Conservation (phyloP, 352 stramenopile genomes). For the Globisporangium paddicum region DNA sequence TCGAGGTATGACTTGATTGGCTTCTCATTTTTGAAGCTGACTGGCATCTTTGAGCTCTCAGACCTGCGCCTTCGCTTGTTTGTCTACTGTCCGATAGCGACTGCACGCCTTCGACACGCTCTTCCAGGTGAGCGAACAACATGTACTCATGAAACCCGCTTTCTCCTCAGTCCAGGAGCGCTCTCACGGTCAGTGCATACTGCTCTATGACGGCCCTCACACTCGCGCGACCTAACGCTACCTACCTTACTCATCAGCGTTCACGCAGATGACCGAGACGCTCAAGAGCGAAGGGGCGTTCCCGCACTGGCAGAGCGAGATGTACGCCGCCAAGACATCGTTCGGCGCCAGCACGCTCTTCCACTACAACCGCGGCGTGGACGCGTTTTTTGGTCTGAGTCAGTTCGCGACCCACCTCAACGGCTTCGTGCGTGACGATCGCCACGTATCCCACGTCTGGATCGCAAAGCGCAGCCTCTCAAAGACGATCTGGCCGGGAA, state of each 20-base stretch:
- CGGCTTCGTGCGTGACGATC: slow-evolving; percentile 39
- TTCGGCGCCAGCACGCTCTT: slow-evolving; percentile 49
- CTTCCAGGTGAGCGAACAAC: slow-evolving; percentile 26
- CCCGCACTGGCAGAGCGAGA: slow-evolving; percentile 52
- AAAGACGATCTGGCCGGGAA: slow-evolving; percentile 48
- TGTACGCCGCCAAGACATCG: slow-evolving; percentile 48
- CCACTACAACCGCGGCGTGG: slow-evolving; percentile 60
- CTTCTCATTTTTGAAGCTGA: not conserved
- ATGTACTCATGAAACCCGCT: slow-evolving; percentile 24
- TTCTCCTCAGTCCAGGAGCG: slow-evolving; percentile 28
- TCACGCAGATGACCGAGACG: slow-evolving; percentile 31
- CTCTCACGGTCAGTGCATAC: slow-evolving; percentile 9
- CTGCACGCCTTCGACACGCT: slow-evolving; percentile 27
- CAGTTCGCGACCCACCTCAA: slow-evolving; percentile 74
- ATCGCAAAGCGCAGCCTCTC: slow-evolving; percentile 46
- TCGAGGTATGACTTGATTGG: slow-evolving; percentile 17
- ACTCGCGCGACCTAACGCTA: not conserved
- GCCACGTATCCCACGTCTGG: slow-evolving; percentile 44
- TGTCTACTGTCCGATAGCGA: slow-evolving; percentile 9
- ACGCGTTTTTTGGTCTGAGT: slow-evolving; percentile 51
- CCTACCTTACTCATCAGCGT: slow-evolving; percentile 20
- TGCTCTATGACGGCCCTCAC: not conserved
- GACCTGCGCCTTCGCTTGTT: not conserved
- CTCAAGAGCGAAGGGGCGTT: slow-evolving; percentile 45
- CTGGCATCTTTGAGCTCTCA: not conserved